Conservation (phyloP, 257 asterid genomes). For the Ehretia macrophylla region DNA sequence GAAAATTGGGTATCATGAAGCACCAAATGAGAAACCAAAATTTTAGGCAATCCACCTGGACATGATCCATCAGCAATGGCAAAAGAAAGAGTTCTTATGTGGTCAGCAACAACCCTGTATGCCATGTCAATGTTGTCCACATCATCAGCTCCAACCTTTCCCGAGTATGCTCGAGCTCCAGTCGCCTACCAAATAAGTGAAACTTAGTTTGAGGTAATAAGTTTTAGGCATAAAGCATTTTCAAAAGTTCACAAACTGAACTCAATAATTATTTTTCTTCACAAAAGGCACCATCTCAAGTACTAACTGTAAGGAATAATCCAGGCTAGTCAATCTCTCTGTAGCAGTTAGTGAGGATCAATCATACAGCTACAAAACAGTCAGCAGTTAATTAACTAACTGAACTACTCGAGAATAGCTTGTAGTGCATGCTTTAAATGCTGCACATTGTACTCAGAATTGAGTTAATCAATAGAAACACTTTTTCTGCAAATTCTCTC, state of each 20-base stretch:
- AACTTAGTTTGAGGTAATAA: slow-evolving; percentile 18
- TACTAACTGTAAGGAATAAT: too few species aligned
- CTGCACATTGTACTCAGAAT: too few species aligned
- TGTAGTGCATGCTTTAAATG: too few species aligned
- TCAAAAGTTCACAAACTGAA: neutral
- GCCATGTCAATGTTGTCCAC: slow-evolving; percentile 89
- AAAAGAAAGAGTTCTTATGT: slow-evolving; percentile 89
- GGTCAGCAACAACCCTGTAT: slow-evolving; percentile 98
- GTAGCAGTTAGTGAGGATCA: too few species aligned
- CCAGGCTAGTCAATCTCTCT: too few species aligned
- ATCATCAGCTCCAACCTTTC: slow-evolving; percentile 88
- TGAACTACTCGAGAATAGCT: too few species aligned
- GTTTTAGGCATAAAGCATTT: neutral
- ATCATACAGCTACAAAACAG: too few species aligned
- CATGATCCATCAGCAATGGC: slow-evolving; percentile 99
- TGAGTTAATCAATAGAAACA: too few species aligned
- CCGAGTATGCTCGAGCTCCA: slow-evolving; percentile 72
- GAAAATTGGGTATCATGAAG: neutral
- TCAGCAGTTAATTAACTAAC: too few species aligned
- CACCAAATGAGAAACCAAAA: slow-evolving; percentile 7
- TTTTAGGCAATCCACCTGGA: slow-evolving; percentile 56
- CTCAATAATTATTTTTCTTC: too few species aligned
- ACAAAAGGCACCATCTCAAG: too few species aligned
- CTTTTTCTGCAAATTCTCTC: too few species aligned
- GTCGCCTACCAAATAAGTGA: slow-evolving; percentile 52